These are phyloP conservation scores for Mycena pura DNA, from an alignment of 768 basidiomycete species.

Conservation along the genomic window DNA sequence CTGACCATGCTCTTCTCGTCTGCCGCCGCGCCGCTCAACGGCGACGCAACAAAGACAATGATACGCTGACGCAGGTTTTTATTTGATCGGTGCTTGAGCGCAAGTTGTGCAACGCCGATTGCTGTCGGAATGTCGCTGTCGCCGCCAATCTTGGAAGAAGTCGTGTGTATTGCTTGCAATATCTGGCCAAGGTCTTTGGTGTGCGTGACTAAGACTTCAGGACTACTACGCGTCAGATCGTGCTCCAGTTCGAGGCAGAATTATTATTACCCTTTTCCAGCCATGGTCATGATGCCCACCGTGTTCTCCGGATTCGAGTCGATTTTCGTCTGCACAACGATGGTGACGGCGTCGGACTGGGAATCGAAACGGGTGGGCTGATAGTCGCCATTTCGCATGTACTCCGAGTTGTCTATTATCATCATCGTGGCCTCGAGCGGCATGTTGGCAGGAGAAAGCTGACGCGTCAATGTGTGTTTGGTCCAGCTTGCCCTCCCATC, in stretches of 20 bases:
- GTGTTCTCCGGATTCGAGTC: constrained; percentile 98
- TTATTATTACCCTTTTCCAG: constrained; percentile 85
- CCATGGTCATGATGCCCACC: constrained; percentile 98
- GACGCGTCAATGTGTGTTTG: constrained; percentile 27
- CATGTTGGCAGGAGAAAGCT: constrained; percentile 58
- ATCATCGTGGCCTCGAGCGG: constrained; percentile 98
- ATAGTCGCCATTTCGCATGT: constrained; percentile 96
- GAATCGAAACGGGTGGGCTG: constrained; percentile 86
- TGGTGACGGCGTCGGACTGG: constrained; percentile 89
- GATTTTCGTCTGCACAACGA: constrained; percentile 91
- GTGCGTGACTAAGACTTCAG: constrained; percentile 95
- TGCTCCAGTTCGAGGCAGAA: background rate
- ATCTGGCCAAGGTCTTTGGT: constrained; percentile 96
- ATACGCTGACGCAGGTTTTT: constrained; percentile 98
- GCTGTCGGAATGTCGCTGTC: constrained; percentile 87
- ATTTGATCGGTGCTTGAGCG: constrained; percentile 97
- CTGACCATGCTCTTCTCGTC: constrained; percentile 84
- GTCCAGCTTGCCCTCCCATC: background rate
- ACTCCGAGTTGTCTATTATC: constrained; percentile 97
- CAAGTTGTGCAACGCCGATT: constrained; percentile 92
- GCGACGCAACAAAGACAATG: constrained; percentile 92
- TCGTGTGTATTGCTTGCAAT: constrained; percentile 75
- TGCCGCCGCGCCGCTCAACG: constrained; percentile 71
- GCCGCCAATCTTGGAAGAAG: constrained; percentile 78
- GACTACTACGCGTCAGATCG: constrained; percentile 52